A percentile compares a stretch with the other conserved stretches of the same genome.
phyloP scores from a whole-genome alignment of 192 early-diverging fungal genomes.

The Mortierella antarctica region DNA sequence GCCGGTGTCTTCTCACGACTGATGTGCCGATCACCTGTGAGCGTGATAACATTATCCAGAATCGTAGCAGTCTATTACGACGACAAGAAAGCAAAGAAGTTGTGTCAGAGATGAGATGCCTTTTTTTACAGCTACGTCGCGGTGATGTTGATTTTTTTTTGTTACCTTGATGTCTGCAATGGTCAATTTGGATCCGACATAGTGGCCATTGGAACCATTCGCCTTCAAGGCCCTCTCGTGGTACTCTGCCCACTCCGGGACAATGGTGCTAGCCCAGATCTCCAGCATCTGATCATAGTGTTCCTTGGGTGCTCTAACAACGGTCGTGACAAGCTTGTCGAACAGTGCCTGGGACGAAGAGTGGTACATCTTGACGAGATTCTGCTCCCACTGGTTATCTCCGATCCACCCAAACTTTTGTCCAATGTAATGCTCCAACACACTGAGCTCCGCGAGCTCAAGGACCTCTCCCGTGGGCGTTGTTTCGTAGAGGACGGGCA shows the following conservation, averaged over 20 bases:
- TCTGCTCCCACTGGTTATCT: conserved; percentile 31
- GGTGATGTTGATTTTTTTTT: too few species aligned
- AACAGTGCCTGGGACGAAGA: conserved; percentile 27
- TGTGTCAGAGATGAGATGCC: background rate
- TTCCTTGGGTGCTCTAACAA: conserved; percentile 22
- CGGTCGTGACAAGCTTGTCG: conserved; percentile 19
- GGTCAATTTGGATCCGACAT: conserved; percentile 28
- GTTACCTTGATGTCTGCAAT: background rate
- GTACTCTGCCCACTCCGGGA: conserved; percentile 22
- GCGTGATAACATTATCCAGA: conserved; percentile 22
- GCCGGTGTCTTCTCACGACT: conserved; percentile 29
- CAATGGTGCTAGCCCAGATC: conserved; percentile 16
- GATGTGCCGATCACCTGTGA: background rate
- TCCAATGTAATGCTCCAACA: conserved; percentile 27
- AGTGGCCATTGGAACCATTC: conserved; percentile 43
- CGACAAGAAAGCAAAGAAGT: background rate
- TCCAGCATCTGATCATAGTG: conserved; percentile 15
- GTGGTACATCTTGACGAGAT: conserved; percentile 32
- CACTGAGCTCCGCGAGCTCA: conserved; percentile 35
- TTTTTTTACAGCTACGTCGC: background rate
- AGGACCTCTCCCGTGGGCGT: conserved; percentile 7
- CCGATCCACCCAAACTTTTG: conserved; percentile 11
- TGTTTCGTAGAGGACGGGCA: conserved; percentile 59
- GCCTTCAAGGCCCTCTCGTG: conserved; percentile 25
- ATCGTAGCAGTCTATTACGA: conserved; percentile 20